Conservation (phyloP, 768 basidiomycete species). For the Leccinum arenicola region DNA sequence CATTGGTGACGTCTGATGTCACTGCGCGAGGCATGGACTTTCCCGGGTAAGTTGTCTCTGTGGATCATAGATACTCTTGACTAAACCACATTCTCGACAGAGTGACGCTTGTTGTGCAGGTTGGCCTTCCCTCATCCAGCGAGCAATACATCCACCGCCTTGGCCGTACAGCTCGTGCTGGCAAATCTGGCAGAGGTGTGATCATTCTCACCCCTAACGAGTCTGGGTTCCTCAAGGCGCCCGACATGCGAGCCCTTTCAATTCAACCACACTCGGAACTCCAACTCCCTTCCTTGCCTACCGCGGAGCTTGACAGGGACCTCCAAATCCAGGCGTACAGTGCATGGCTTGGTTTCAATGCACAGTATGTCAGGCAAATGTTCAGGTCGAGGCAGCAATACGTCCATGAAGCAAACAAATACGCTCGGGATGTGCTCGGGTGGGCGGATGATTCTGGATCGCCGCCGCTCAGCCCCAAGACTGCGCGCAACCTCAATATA, state of each 20-base stretch:
- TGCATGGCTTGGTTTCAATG: conserved; percentile 59
- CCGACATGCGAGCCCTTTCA: conserved; percentile 39
- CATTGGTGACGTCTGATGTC: conserved; percentile 55
- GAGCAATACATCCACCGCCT: conserved; percentile 82
- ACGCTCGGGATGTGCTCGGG: conserved; percentile 35
- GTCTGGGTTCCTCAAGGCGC: conserved; percentile 41
- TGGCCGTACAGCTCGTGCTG: conserved; percentile 76
- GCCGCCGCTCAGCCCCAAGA: conserved; percentile 41
- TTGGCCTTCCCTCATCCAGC: conserved; percentile 63
- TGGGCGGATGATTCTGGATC: conserved; percentile 31
- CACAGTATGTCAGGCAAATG: conserved; percentile 35
- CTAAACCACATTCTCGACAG: conserved; percentile 26
- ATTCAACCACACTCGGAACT: conserved; percentile 34
- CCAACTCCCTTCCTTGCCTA: conserved; percentile 25
- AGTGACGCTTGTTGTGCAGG: conserved; percentile 58
- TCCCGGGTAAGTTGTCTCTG: conserved; percentile 41
- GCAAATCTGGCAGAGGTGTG: conserved; percentile 57
- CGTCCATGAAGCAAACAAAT: conserved; percentile 40
- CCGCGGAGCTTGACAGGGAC: conserved; percentile 31
- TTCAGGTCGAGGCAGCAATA: conserved; percentile 39
- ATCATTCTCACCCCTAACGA: conserved; percentile 55
- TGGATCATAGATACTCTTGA: background rate
- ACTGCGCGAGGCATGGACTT: conserved; percentile 69
- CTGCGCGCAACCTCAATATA: conserved; percentile 52
- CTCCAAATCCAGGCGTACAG: conserved; percentile 51